Base-by-base conservation (phyloP, 192 early-diverging fungal species). In the Coemansia biformis region DNA sequence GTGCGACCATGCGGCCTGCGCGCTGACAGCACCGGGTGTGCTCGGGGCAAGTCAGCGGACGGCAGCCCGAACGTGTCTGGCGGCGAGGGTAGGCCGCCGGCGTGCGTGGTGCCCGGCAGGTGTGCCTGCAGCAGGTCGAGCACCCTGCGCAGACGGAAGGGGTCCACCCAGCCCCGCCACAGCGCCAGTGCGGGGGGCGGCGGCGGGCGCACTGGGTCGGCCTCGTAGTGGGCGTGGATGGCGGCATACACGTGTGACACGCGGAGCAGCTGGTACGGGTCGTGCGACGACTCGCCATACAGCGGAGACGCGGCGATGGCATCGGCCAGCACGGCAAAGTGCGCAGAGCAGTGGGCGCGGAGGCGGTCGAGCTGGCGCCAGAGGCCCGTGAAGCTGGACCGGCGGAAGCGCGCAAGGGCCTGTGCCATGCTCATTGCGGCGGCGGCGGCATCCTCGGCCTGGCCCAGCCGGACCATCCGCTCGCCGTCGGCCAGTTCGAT, bases 111-210 rank as follows among this genome's bases (percentile, higher is more conserved):
- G 29, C 29, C 5, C 8, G 1, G 9, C 29, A 10, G 29, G 29
- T 5, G 7, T 1, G 24, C 46, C 32, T 52, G 49, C 40, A 72
- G 33, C 14, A 19, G 42, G 12, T 39, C 21, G 30, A 48, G 50
- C 35, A 72, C 24, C 24, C 6, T 26, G 2, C 3, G 39, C 44
- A 44, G 29, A 23, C 36, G 37, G 23, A 51, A 62, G 7, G 54
- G 62, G 37, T 66, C 49, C 8, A 73, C 54, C 69, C 69, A 73
- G 40, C 63, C 69, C 23, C 69, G 69, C 69, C 62, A 73, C 8
- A 52, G 26, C 6, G 21, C 37, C 38, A 73, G 46, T 14, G 36
- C 31, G 1, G 69, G 62, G n/a, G 58, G 32, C 14, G n/a, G 8
- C 14, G 31, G 12, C 43, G 32, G 35, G 29, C 43, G n/a, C 1